Percentiles rank a stretch among this genome's conserved stretches.
Evolutionary conservation across 176 grass and related monocot species (phyloP).

Genomic region (Lolium rigidum): DNA sequence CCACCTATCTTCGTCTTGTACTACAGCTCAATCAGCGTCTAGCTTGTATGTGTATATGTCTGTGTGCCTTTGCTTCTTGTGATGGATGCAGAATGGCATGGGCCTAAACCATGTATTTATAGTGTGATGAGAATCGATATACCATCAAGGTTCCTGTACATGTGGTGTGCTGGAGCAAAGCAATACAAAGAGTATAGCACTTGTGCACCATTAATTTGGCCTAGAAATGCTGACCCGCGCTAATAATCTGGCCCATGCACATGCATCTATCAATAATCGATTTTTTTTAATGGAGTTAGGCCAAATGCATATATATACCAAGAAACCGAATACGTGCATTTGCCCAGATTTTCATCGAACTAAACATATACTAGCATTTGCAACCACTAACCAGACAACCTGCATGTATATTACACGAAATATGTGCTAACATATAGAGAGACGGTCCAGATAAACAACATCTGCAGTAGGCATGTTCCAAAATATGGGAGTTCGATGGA

Average conservation of each 20-base stretch:
- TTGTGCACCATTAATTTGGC: slow-evolving; percentile 20
- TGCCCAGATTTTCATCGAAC: too few species aligned
- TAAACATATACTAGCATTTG: too few species aligned
- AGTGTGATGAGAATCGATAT: slow-evolving; percentile 24
- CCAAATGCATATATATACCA: background rate
- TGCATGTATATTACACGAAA: too few species aligned
- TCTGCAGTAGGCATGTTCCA: too few species aligned
- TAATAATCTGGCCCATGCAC: slow-evolving; percentile 18
- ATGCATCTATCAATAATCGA: background rate
- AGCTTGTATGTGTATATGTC: background rate
- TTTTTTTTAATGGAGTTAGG: background rate
- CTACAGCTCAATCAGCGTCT: background rate
- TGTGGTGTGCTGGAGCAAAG: slow-evolving; percentile 13
- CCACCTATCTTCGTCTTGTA: background rate
- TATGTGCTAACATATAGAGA: too few species aligned
- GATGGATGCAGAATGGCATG: slow-evolving; percentile 23
- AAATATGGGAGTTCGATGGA: too few species aligned
- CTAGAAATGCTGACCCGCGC: background rate
- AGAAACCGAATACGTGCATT: background rate
- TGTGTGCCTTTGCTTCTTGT: background rate
- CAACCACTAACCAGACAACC: too few species aligned
- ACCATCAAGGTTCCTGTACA: background rate
- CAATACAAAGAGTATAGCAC: slow-evolving; percentile 22
- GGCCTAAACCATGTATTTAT: slow-evolving; percentile 43
- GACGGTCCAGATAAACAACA: too few species aligned